Percentiles rank a stretch among this genome's conserved stretches.
These are phyloP conservation scores for Gracilaria vermiculophylla DNA, from an alignment of 23 red algal genomes.

Conservation along the genomic window DNA sequence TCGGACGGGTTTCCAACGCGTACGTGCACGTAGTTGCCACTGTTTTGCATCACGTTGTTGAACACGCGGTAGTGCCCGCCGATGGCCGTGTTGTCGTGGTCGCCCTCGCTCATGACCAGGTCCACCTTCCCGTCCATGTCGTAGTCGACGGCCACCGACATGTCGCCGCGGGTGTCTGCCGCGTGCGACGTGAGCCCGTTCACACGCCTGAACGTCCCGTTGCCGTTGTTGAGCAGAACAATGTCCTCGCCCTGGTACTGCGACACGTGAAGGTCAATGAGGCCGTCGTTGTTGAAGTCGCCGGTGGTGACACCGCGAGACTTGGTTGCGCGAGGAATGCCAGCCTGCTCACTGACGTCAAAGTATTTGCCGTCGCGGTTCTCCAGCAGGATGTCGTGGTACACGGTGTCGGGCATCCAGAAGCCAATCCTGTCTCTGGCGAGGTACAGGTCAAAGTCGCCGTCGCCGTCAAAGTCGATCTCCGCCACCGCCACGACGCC, in stretches of 20 bases:
- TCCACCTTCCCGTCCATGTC: slow-evolving; percentile 61
- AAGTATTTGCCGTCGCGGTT: slow-evolving; percentile 10
- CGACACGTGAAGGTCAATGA: slow-evolving; percentile 38
- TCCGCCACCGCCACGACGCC: slow-evolving; percentile 11
- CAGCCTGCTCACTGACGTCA: not conserved
- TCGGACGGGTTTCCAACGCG: not conserved
- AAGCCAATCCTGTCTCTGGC: not conserved
- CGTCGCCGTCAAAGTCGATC: slow-evolving; percentile 53
- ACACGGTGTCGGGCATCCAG: not conserved
- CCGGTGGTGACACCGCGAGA: slow-evolving; percentile 28
- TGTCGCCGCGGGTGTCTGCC: slow-evolving; percentile 15
- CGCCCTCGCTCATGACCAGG: slow-evolving; percentile 1
- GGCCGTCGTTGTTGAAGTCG: slow-evolving; percentile 73
- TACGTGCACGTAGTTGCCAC: not conserved
- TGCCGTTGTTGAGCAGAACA: slow-evolving; percentile 26
- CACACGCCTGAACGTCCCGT: not conserved
- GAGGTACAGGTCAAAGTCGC: slow-evolving; percentile 43
- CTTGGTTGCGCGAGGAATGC: slow-evolving; percentile 2
- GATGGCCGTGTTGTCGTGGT: not conserved
- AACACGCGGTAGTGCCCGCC: not conserved
- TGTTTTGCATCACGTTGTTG: not conserved
- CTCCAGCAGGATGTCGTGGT: slow-evolving; percentile 22
- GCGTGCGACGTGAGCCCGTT: not conserved
- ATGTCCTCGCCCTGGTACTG: not conserved
- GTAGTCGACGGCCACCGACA: slow-evolving; percentile 42